Conservation (phyloP, 108 stramenopile genomes). For the Skeletonema tropicum region DNA sequence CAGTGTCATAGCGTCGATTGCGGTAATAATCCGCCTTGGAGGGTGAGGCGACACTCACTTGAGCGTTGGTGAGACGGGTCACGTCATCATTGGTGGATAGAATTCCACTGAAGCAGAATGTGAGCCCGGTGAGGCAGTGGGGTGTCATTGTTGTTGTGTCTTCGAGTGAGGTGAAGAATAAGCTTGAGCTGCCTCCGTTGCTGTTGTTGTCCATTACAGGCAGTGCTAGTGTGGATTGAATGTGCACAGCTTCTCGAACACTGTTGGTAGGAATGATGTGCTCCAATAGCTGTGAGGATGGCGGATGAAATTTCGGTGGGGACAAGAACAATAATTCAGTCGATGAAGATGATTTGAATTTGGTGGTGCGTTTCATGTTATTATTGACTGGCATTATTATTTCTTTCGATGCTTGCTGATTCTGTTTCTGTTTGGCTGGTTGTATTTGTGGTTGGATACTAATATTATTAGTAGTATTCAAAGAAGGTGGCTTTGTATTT, state of each 20-base stretch:
- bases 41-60: constrained; percentile 7
- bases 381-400: constrained; percentile 2
- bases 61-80: constrained; percentile 7
- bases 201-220: background rate
- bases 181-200: too few species aligned
- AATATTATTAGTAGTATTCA: too few species aligned
- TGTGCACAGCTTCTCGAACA: background rate
- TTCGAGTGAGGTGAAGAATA: background rate
- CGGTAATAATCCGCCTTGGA: constrained; percentile 32
- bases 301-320: constrained; percentile 44
- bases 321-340: too few species aligned
- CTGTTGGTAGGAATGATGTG: constrained; percentile 9
- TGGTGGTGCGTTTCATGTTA: background rate
- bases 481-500: background rate
- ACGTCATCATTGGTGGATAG: constrained; percentile 35
- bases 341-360: too few species aligned
- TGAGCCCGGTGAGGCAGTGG: constrained; percentile 44
- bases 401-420: background rate
- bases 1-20: constrained; percentile 22
- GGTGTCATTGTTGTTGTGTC: constrained; percentile 26
- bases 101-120: constrained; percentile 85
- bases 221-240: background rate
- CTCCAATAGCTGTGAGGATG: constrained; percentile 27
- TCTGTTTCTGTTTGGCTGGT: too few species aligned
- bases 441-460: background rate